Evolutionary conservation across 805 yeast species (phyloP).

Genomic region (Jamesozyma rosinii): DNA sequence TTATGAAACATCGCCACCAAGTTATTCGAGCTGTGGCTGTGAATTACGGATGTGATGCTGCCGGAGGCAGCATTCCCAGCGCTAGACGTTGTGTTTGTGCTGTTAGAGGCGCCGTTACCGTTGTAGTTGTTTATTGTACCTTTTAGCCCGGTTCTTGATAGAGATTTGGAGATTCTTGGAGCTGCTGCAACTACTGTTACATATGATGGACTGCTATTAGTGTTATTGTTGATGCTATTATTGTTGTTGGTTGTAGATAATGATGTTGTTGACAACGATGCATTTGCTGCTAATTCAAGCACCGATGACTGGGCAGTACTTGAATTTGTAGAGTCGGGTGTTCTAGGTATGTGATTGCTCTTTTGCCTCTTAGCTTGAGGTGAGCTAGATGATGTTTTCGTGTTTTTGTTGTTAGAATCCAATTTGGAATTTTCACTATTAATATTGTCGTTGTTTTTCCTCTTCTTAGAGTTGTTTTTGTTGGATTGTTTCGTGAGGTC

Average conservation of each 20-base stretch:
- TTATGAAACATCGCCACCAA: constrained; percentile 48
- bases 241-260: background rate
- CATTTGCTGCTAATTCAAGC: too few species aligned
- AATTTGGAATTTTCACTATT: constrained; percentile 1
- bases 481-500: constrained; percentile 6
- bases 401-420: background rate
- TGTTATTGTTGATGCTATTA: background rate
- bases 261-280: background rate
- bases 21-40: background rate
- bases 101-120: background rate
- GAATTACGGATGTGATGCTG: background rate
- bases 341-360: background rate
- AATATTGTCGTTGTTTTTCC: background rate
- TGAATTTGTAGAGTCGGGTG: constrained; percentile 2
- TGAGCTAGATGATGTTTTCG: background rate
- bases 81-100: background rate
- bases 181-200: constrained; percentile 78
- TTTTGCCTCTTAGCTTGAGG: constrained; percentile 3
- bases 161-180: constrained; percentile 62
- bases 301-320: constrained; percentile 1
- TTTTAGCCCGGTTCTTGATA: constrained; percentile 13
- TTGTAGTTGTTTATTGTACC: background rate
- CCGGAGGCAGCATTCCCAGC: background rate
- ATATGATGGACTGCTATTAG: constrained; percentile 13
- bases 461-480: background rate